These are phyloP conservation scores for Gymnopilus junonius DNA, from an alignment of 768 basidiomycete species.

Conservation along the genomic window DNA sequence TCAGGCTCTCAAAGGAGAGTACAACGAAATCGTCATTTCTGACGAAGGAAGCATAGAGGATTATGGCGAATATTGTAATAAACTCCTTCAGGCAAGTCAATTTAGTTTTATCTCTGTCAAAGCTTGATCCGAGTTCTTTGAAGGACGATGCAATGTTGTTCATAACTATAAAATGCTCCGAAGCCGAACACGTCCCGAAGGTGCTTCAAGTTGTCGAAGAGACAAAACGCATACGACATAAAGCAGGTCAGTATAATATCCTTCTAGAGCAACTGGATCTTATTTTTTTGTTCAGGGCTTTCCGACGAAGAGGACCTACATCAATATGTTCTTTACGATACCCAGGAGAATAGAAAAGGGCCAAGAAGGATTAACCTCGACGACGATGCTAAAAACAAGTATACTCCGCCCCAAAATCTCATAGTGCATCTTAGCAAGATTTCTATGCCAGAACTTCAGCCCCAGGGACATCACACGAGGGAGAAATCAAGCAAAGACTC, in stretches of 20 bases:
- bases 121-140: neutral
- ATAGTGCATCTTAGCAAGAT: conserved; percentile 85
- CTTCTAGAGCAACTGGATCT: conserved; percentile 1
- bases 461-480: conserved; percentile 39
- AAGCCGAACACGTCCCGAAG: conserved; percentile 69
- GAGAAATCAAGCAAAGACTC: conserved; percentile 35
- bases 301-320: conserved; percentile 65
- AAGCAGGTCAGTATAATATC: conserved; percentile 54
- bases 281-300: conserved; percentile 32
- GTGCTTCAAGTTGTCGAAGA: conserved; percentile 83
- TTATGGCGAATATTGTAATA: conserved; percentile 71
- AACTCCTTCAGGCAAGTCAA: conserved; percentile 60
- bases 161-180: conserved; percentile 70
- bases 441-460: conserved; percentile 81
- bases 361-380: conserved; percentile 74
- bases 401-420: conserved; percentile 70
- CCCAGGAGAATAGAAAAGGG: conserved; percentile 49
- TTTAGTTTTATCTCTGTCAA: neutral
- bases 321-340: conserved; percentile 80
- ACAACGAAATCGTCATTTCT: conserved; percentile 74
- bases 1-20: conserved; percentile 67
- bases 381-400: conserved; percentile 56
- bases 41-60: conserved; percentile 68
- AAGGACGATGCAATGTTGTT: conserved; percentile 85
- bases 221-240: conserved; percentile 76